phyloP scores from a whole-genome alignment of 495 filamentous ascomycete genomes.

The Xylaria castorea region DNA sequence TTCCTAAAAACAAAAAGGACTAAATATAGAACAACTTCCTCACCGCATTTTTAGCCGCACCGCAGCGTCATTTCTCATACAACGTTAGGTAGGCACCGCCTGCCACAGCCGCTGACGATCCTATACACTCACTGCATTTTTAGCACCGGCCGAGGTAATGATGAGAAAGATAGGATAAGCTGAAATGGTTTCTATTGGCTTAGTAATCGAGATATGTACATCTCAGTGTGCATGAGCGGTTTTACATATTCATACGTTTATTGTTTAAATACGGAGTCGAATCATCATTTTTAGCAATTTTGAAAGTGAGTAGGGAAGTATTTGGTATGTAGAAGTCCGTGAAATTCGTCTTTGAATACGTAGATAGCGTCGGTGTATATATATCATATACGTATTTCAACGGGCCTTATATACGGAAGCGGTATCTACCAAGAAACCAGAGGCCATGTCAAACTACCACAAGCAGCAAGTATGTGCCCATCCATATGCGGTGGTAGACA shows the following conservation, averaged over 20 bases:
- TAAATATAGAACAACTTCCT: too few species aligned
- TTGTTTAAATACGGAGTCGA: background rate
- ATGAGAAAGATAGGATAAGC: background rate
- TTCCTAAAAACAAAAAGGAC: too few species aligned
- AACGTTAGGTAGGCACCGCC: too few species aligned
- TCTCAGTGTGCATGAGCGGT: too few species aligned
- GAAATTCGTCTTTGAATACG: background rate
- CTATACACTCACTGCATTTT: constrained; percentile 5
- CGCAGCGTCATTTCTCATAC: too few species aligned
- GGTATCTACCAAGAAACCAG: background rate
- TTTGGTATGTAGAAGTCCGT: background rate
- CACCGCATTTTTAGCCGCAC: too few species aligned
- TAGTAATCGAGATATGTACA: too few species aligned
- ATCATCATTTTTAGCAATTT: background rate
- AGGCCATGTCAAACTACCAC: background rate
- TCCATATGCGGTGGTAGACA: background rate
- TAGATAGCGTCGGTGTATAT: background rate
- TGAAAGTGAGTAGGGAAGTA: background rate
- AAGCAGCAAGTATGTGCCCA: background rate
- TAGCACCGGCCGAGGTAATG: background rate
- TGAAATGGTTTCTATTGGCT: too few species aligned
- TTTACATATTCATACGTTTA: too few species aligned
- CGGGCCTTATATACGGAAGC: too few species aligned
- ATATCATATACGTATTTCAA: background rate
- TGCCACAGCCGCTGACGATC: too few species aligned